Conservation (phyloP, 352 stramenopile species). For the Globisporangium echinulatum region DNA sequence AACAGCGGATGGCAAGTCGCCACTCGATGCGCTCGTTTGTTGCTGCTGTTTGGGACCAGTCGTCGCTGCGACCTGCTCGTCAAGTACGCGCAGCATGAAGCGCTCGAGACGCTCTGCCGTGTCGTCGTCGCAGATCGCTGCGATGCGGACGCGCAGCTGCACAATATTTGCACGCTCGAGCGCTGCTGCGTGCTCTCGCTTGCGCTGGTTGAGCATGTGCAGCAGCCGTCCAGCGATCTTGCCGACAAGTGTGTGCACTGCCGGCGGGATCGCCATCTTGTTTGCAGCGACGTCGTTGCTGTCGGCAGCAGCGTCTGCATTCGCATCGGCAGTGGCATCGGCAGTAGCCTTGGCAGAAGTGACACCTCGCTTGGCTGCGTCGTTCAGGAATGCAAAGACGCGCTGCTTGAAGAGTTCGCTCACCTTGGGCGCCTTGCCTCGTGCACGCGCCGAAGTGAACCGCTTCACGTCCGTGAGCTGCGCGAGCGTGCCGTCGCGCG, state of each 20-base stretch:
- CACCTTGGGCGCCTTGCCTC: conserved; percentile 48
- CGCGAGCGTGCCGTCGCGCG: conserved; percentile 43
- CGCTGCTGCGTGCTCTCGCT: conserved; percentile 27
- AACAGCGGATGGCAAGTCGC: no score
- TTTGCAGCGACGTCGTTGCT: conserved; percentile 11
- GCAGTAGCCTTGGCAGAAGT: background rate
- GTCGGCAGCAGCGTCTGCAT: conserved; percentile 6
- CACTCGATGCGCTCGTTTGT: no score
- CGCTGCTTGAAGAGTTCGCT: conserved; percentile 78
- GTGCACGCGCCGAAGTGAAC: conserved; percentile 20
- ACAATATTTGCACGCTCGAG: conserved; percentile 35
- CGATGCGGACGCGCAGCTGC: conserved; percentile 36
- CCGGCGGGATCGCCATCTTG: conserved; percentile 25
- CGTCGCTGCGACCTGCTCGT: conserved; percentile 20
- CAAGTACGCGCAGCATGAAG: conserved; percentile 44
- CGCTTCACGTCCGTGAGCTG: conserved; percentile 58
- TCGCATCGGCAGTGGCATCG: background rate
- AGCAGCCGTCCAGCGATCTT: conserved; percentile 49
- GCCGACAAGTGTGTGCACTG: conserved; percentile 48
- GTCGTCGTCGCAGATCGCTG: conserved; percentile 32
- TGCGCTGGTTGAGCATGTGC: conserved; percentile 60
- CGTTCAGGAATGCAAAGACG: conserved; percentile 54
- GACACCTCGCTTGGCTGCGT: conserved; percentile 18
- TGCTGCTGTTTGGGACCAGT: background rate
- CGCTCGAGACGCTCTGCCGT: conserved; percentile 29